Percentiles rank a stretch among this genome's conserved stretches.
Evolutionary conservation across 805 yeast genomes (phyloP).

Genomic region (Kodamaea fukazawae): DNA sequence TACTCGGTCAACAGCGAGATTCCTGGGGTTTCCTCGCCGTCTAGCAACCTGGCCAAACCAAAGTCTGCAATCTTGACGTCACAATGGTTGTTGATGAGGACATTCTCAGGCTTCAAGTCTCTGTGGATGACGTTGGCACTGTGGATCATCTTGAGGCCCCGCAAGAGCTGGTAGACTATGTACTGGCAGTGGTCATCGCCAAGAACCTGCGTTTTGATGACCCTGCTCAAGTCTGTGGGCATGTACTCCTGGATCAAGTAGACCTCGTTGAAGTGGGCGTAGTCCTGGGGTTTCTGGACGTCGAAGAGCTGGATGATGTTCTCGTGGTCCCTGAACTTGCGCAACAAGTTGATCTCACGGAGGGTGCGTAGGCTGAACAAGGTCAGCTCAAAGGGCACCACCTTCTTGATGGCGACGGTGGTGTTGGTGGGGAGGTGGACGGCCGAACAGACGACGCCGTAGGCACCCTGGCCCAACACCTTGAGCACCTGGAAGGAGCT

Average conservation of each 20-base stretch:
- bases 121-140: constrained; percentile 72
- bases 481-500: constrained; percentile 58
- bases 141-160: constrained; percentile 71
- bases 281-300: constrained; percentile 59
- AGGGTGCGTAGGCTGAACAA: constrained; percentile 68
- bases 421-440: constrained; percentile 57
- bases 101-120: constrained; percentile 73
- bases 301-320: constrained; percentile 67
- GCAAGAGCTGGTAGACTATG: constrained; percentile 64
- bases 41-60: constrained; percentile 59
- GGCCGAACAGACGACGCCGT: constrained; percentile 75
- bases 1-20: constrained; percentile 66
- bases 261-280: constrained; percentile 65
- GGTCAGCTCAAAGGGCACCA: constrained; percentile 65
- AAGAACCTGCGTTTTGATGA: constrained; percentile 54
- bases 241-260: constrained; percentile 74
- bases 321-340: constrained; percentile 65
- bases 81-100: constrained; percentile 65
- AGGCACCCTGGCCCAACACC: constrained; percentile 77
- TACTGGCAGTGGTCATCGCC: constrained; percentile 70
- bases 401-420: constrained; percentile 74
- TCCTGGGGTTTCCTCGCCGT: constrained; percentile 11
- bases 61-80: constrained; percentile 78
- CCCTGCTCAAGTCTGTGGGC: constrained; percentile 71
- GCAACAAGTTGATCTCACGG: constrained; percentile 64